Evolutionary conservation across 2,329 filamentous ascomycete species (phyloP), one percentile per base, ranked within the genome.

Genomic region (Myriosclerotinia curreyana): DNA sequence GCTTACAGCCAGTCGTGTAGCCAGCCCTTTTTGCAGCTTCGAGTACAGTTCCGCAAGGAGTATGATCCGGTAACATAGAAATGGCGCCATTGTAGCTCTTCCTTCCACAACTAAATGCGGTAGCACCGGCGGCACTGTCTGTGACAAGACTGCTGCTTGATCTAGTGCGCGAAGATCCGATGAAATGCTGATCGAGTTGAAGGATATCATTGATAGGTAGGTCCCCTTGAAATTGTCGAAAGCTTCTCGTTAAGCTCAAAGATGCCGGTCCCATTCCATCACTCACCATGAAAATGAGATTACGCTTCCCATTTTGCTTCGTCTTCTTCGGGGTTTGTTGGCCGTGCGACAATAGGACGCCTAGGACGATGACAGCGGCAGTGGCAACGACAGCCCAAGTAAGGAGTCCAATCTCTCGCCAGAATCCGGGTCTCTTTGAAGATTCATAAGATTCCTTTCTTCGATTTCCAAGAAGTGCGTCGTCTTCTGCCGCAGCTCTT

Each of bases 61-160:
- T 86, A 70, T 90, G 86, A 76, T 96, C 88, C 0, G 93, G 93
- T 20, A 96, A 81, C 62, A 96, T 89, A 12, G 92, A 90, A 70
- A 99, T 98, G 70, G 95, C 95, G 55, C 92, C 92, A 74, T 99
- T 99, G 80, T 99, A 99, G 76, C 89, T 96, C 84, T 99, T 99
- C 74, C 82, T 79, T 25, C 86, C 94, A 73, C 95, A 99, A 3
- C 91, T 92, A 76, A 99, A 99, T 0, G 95, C 95, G 0, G 95
- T 99, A 3, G 95, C 95, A 46, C 95, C 95, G n/a, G 95, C 95
- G 6, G 95, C 95, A 65, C 91, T 96, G 77, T 99, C 95, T 1
- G 95, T 99, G 60, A 99, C 89, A 66, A 98, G 80, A 64, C 89
- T 94, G 73, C 84, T 92, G 69, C 86, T 88, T 60, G 91, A 96